Base-by-base conservation (phyloP, 768 basidiomycete genomes). In the Chalciporus chontae region DNA sequence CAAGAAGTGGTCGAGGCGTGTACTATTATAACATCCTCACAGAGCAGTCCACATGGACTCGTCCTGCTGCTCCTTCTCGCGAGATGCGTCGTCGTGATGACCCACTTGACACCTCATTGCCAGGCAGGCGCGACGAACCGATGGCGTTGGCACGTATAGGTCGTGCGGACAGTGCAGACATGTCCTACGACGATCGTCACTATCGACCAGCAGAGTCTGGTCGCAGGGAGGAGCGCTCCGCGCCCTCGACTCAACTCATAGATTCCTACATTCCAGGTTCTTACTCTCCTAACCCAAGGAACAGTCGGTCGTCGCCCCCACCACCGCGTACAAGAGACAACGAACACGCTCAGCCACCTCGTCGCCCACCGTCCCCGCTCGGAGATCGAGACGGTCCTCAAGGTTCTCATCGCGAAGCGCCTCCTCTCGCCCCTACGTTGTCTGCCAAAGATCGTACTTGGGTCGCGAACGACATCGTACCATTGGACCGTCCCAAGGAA, bases 1-100 rank as follows among this genome's bases (percentile, higher is more conserved):
- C 83, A 29, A 69, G 80, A 53, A 76, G 64, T 44, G 77, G 76
- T 9, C 68, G 68, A 15, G 73, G 74, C 17, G 59, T 64, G 4
- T 84, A 85, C 56, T 85, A 79, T 56, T 84, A 81, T 56, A 85
- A 85, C 55, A 59, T 62, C 40, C 73, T 71, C 53, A 84, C 83
- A 6, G 64, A 77, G 43, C 70, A 79, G 61, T 77, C 78, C 18
- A 80, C 79, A 3, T 85, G 85, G 85, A 70, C 65, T 40, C 71
- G 72, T 50, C 83, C 82, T 49, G 70, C 71, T 59, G 68, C 62
- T 51, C 32, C 57, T 19, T 46, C 56, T 43, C 65, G 59, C 26
- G 69, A 64, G 39, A 49, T 50, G 23, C 60, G 61, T 31, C 58
- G 48, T 46, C 60, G 53, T 55, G 62, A 71, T 37, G 62, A 64